Evolutionary conservation across 805 yeast genomes (phyloP).

Genomic region (Schwanniomyces sp.): DNA sequence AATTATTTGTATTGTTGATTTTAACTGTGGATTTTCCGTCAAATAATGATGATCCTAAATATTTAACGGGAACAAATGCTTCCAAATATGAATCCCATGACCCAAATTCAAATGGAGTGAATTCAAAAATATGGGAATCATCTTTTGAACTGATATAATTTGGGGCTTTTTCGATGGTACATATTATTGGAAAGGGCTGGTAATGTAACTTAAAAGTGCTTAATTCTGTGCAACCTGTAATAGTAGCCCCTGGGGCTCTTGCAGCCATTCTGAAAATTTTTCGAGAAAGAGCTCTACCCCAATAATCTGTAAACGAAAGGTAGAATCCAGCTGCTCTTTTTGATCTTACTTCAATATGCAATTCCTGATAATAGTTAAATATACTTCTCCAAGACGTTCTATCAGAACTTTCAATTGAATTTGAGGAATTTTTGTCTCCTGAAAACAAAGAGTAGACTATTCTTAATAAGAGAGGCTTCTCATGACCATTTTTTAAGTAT

Average conservation of each 20-base stretch:
- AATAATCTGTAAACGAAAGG: conserved; percentile 63
- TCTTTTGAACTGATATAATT: conserved; percentile 19
- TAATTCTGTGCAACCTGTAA: conserved; percentile 36
- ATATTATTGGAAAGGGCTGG: conserved; percentile 53
- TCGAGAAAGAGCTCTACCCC: conserved; percentile 63
- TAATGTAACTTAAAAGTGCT: conserved; percentile 33
- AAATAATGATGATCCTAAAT: conserved; percentile 49
- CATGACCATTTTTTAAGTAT: not conserved
- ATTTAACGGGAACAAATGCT: conserved; percentile 50
- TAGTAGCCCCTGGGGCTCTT: conserved; percentile 34
- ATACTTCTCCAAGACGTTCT: conserved; percentile 17
- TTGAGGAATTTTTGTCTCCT: not conserved
- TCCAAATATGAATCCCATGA: conserved; percentile 55
- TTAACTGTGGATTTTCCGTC: conserved; percentile 40
- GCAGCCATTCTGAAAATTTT: conserved; percentile 39
- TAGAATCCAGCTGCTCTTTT: conserved; percentile 55
- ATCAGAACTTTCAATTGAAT: not conserved
- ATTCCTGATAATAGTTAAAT: conserved; percentile 47
- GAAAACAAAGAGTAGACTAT: conserved; percentile 2
- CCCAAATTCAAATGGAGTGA: conserved; percentile 67
- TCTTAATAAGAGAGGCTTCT: conserved; percentile 1
- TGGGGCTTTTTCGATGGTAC: conserved; percentile 41
- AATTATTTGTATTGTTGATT: conserved; percentile 17
- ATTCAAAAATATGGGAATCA: conserved; percentile 52
- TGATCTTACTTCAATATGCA: conserved; percentile 54